Conservation (phyloP, 495 filamentous ascomycete species). For the Xylaria flabelliformis region DNA sequence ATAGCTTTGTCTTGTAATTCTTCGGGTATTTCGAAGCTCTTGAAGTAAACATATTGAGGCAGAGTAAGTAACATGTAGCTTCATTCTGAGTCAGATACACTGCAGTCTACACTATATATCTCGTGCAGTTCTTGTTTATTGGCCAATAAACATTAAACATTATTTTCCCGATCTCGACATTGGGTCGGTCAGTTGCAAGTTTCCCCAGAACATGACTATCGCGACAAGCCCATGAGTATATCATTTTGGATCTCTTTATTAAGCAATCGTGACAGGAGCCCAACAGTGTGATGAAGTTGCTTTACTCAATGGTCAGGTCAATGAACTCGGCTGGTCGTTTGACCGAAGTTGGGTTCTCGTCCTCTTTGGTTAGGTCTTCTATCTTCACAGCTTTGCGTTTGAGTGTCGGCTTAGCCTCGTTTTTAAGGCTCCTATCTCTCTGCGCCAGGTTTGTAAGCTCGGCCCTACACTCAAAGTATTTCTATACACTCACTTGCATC, state of each 20-base stretch:
- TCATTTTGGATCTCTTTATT: not conserved
- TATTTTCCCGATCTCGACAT: not conserved
- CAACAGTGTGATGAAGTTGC: not conserved
- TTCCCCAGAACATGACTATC: not conserved
- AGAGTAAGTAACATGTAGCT: not conserved
- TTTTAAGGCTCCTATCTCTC: slow-evolving; percentile 23
- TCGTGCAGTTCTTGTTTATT: not conserved
- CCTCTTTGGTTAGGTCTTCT: not conserved
- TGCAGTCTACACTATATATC: not conserved
- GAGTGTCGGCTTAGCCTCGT: slow-evolving; percentile 29
- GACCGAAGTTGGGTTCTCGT: slow-evolving; percentile 4
- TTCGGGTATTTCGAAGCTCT: not conserved
- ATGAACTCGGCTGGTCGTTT: slow-evolving; percentile 28
- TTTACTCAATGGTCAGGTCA: slow-evolving; percentile 29
- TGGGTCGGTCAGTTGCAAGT: not conserved
- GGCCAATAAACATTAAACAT: not conserved
- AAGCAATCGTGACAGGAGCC: not conserved
- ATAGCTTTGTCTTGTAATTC: not conserved
- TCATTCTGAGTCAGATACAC: not conserved
- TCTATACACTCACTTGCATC: slow-evolving; percentile 28
- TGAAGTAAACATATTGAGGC: not conserved
- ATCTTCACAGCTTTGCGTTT: slow-evolving; percentile 24
- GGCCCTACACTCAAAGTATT: not conserved
- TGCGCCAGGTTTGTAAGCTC: slow-evolving; percentile 22
- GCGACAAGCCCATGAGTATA: not conserved